phyloP scores from a whole-genome alignment of 371 early-diverging fungal species.

The Cokeromyces recurvatus region DNA sequence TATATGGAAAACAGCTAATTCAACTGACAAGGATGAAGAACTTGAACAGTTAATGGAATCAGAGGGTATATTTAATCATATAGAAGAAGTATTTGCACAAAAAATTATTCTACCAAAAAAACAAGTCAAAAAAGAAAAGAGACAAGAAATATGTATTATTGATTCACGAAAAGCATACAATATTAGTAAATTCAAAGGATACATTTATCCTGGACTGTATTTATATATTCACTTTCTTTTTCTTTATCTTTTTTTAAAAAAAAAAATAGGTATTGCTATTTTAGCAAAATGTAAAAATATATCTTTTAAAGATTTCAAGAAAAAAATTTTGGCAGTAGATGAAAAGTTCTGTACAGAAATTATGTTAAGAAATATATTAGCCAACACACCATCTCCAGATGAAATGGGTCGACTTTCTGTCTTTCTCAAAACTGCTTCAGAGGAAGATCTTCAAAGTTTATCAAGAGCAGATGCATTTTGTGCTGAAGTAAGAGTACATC shows the following conservation, averaged over 20 bases:
- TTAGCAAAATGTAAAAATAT: slow-evolving; percentile 67
- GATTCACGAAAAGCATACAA: slow-evolving; percentile 76
- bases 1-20: slow-evolving; percentile 39
- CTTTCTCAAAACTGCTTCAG: slow-evolving; percentile 55
- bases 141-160: slow-evolving; percentile 60
- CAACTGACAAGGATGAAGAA: slow-evolving; percentile 38
- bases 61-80: slow-evolving; percentile 62
- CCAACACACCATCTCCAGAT: slow-evolving; percentile 67
- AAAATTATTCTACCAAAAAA: slow-evolving; percentile 46
- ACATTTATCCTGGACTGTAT: no score
- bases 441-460: slow-evolving; percentile 61
- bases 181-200: slow-evolving; percentile 68
- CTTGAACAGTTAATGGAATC: slow-evolving; percentile 39
- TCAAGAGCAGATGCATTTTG: slow-evolving; percentile 82
- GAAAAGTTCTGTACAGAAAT: slow-evolving; percentile 64
- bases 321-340: slow-evolving; percentile 63
- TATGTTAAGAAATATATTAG: slow-evolving; percentile 61
- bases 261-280: slow-evolving; percentile 65
- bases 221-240: no score
- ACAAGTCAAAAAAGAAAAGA: slow-evolving; percentile 23
- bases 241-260: no score
- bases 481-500: slow-evolving; percentile 57
- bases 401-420: slow-evolving; percentile 74
- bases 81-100: slow-evolving; percentile 78
- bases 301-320: slow-evolving; percentile 56